Conservation (phyloP, 2,329 filamentous ascomycete species). For the Pseudopithomyces maydicus region DNA sequence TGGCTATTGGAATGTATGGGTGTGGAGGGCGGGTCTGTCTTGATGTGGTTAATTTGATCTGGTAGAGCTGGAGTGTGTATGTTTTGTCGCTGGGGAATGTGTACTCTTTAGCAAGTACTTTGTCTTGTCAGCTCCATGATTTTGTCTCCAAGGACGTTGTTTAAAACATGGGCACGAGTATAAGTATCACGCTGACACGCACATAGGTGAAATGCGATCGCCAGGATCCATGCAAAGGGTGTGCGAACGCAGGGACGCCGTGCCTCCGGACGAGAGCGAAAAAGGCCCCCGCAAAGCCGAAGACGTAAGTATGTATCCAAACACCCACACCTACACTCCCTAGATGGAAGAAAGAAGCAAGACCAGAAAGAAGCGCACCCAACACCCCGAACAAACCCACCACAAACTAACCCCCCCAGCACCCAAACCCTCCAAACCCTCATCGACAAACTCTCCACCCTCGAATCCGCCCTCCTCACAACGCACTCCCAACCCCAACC, state of each 20-base stretch:
- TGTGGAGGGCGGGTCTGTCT: too few species aligned
- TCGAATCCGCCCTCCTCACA: too few species aligned
- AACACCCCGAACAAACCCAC: too few species aligned
- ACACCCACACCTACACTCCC: background rate
- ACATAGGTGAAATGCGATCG: slow-evolving; percentile 42
- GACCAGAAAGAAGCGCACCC: too few species aligned
- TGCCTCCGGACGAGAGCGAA: slow-evolving; percentile 41
- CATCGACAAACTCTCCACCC: too few species aligned
- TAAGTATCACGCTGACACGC: slow-evolving; percentile 10
- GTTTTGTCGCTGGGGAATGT: background rate
- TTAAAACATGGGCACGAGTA: too few species aligned
- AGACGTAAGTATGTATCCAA: slow-evolving; percentile 24
- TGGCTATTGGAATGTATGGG: too few species aligned
- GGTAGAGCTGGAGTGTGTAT: too few species aligned
- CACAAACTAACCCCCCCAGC: background rate
- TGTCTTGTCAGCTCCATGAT: background rate
- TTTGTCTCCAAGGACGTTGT: too few species aligned
- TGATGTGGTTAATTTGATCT: too few species aligned
- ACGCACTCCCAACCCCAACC: too few species aligned
- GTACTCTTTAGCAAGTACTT: background rate
- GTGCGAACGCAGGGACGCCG: slow-evolving; percentile 26
- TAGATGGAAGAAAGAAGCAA: too few species aligned
- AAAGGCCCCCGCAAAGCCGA: slow-evolving; percentile 28
- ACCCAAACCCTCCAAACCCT: background rate
- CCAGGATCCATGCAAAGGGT: slow-evolving; percentile 40